These are phyloP conservation scores for Cutaneotrichosporon sp. DNA, from an alignment of 1,284 basidiomycete species.

Conservation along the genomic window DNA sequence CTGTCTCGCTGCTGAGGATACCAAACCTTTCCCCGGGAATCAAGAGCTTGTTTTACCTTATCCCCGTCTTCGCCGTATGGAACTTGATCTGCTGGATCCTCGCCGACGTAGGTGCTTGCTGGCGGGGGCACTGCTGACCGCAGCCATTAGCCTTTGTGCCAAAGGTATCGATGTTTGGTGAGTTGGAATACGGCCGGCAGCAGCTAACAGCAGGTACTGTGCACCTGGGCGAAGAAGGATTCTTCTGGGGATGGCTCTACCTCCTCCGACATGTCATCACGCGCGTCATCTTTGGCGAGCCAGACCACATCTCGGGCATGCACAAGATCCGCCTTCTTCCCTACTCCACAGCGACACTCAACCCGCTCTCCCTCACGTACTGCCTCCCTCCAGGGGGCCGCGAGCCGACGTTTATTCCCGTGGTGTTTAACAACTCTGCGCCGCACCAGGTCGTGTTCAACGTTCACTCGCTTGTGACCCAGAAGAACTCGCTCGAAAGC, in stretches of 20 bases:
- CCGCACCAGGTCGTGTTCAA: conserved; percentile 69
- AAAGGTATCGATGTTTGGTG: conserved; percentile 33
- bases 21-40: conserved; percentile 33
- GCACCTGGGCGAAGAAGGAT: conserved; percentile 18
- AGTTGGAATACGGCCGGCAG: not conserved
- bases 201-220: conserved; percentile 12
- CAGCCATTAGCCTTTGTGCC: conserved; percentile 19
- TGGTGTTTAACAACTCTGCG: conserved; percentile 83
- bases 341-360: conserved; percentile 43
- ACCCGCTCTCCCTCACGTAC: conserved; percentile 45
- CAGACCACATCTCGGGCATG: conserved; percentile 38
- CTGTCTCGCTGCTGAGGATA: conserved; percentile 32
- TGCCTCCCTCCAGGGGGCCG: conserved; percentile 39
- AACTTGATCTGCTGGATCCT: conserved; percentile 38
- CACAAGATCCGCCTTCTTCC: conserved; percentile 43
- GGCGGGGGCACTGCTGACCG: not conserved
- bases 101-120: conserved; percentile 23
- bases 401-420: conserved; percentile 41
- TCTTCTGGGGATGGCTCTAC: conserved; percentile 18
- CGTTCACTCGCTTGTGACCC: conserved; percentile 60
- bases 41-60: conserved; percentile 20
- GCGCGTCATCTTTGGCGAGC: conserved; percentile 15
- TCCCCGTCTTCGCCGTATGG: conserved; percentile 14
- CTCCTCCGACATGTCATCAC: conserved; percentile 1
- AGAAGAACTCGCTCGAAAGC: conserved; percentile 20